These are phyloP conservation scores for Elaeagnus macrophylla DNA, from an alignment of 306 rosid genomes.

Conservation along the genomic window DNA sequence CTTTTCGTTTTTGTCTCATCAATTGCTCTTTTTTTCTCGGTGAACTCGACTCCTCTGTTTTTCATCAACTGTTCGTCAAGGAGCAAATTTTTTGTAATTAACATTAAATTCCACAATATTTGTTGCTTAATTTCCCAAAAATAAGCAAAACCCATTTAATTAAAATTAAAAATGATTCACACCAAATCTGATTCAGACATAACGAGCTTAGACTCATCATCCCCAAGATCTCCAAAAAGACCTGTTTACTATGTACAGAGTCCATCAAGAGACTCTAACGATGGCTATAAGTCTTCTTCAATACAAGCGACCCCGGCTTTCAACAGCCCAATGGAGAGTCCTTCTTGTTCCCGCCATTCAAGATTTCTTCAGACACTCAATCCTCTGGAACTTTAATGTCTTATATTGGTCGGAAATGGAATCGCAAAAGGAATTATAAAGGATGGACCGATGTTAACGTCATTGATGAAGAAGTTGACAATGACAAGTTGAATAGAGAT, in stretches of 20 bases:
- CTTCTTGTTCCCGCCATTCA: constrained; percentile 58
- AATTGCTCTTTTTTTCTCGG: no score
- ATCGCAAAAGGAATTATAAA: constrained; percentile 32
- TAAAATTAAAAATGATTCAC: constrained; percentile 35
- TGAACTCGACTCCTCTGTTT: no score
- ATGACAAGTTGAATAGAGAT: constrained; percentile 21
- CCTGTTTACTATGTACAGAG: constrained; percentile 60
- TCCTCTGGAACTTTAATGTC: constrained; percentile 50
- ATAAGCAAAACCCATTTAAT: background rate
- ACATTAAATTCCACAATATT: background rate
- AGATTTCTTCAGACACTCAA: constrained; percentile 53
- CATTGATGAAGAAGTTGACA: constrained; percentile 60
- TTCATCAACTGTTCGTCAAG: no score
- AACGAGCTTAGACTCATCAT: constrained; percentile 55
- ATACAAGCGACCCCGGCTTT: constrained; percentile 45
- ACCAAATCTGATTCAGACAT: constrained; percentile 66
- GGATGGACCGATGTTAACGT: constrained; percentile 64
- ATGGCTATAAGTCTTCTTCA: constrained; percentile 57
- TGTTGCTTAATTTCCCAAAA: background rate
- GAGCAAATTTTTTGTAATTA: background rate
- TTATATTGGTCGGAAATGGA: constrained; percentile 24
- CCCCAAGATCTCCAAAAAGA: constrained; percentile 60
- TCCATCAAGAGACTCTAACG: constrained; percentile 73
- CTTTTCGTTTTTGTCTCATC: background rate
- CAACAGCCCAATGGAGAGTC: constrained; percentile 59